These are phyloP conservation scores for Russula sp. DNA, from an alignment of 768 basidiomycete genomes.

Conservation along the genomic window DNA sequence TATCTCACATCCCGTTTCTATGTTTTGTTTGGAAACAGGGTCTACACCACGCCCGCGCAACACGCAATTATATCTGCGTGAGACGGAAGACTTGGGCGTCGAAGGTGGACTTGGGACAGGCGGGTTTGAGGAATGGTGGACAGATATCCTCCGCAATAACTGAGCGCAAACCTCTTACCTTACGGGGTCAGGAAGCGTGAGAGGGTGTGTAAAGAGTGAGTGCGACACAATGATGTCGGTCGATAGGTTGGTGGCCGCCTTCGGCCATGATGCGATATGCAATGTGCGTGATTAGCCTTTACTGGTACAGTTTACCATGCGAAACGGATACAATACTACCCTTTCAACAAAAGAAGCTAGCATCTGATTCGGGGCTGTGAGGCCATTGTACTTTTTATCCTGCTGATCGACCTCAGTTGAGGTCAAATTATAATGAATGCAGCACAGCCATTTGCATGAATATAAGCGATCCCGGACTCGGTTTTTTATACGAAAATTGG, in stretches of 20 bases:
- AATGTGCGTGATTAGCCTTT: neutral
- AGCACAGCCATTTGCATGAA: too few relatives aligned
- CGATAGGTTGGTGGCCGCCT: neutral
- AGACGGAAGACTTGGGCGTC: constrained; percentile 60
- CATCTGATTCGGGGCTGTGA: too few relatives aligned
- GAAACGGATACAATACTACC: neutral
- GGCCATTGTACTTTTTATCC: too few relatives aligned
- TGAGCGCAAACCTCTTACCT: neutral
- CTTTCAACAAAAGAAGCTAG: neutral
- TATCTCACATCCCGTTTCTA: neutral
- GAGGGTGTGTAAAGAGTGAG: too few relatives aligned
- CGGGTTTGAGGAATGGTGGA: constrained; percentile 87
- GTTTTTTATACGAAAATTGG: too few relatives aligned
- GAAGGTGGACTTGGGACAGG: constrained; percentile 57
- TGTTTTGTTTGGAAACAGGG: constrained; percentile 38
- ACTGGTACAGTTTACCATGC: neutral
- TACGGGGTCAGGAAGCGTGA: neutral
- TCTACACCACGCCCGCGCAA: constrained; percentile 78
- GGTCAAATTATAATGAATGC: too few relatives aligned
- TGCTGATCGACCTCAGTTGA: too few relatives aligned
- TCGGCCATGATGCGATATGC: neutral
- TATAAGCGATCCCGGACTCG: too few relatives aligned
- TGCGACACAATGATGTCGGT: neutral
- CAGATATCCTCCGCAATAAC: constrained; percentile 37
- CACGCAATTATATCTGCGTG: constrained; percentile 71